These are phyloP conservation scores for Xylariaceae sp. DNA, from an alignment of 2,329 filamentous ascomycete genomes.

Conservation along the genomic window DNA sequence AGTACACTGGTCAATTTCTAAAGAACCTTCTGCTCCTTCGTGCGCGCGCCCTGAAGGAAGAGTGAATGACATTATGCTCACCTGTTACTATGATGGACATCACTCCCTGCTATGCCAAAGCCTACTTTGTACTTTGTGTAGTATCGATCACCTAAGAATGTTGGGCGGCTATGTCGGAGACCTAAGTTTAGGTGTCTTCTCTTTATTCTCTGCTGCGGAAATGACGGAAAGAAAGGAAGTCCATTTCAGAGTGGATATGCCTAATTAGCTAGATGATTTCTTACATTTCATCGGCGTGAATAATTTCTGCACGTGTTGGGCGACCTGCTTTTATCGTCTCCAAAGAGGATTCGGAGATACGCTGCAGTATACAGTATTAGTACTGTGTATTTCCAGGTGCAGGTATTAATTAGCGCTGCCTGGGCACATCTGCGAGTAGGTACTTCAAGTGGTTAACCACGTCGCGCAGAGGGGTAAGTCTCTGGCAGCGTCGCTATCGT, in stretches of 20 bases:
- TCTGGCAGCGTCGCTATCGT: neutral
- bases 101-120: no score
- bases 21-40: slow-evolving; percentile 1
- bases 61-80: neutral
- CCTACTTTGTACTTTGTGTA: neutral
- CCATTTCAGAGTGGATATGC: neutral
- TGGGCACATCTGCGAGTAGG: neutral
- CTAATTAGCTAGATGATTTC: slow-evolving; percentile 1
- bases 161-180: neutral
- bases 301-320: slow-evolving; percentile 8
- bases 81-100: neutral
- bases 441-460: no score
- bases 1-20: slow-evolving; percentile 9
- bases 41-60: no score
- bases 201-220: slow-evolving; percentile 8
- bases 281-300: neutral
- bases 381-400: no score
- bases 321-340: neutral
- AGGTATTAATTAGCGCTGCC: slow-evolving; percentile 2
- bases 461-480: no score
- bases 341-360: slow-evolving; percentile 6
- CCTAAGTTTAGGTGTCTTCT: slow-evolving; percentile 16
- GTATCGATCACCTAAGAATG: neutral
- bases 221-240: slow-evolving; percentile 7
- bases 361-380: slow-evolving; percentile 10